phyloP scores from a whole-genome alignment of 192 early-diverging fungal species.

The Mortierella claussenii region DNA sequence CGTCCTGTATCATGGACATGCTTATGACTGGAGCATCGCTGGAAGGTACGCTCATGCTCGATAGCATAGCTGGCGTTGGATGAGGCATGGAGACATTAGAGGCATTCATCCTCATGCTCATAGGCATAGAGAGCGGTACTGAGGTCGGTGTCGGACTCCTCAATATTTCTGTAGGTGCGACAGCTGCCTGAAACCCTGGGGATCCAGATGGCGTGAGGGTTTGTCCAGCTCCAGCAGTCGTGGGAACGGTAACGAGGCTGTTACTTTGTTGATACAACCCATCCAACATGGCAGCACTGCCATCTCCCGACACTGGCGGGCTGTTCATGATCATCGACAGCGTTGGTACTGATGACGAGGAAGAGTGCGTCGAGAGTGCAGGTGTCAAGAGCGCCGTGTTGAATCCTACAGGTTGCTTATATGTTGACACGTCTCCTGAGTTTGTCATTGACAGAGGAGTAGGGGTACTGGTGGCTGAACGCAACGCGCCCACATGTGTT shows the following conservation, averaged over 20 bases:
- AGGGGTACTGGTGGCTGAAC: constrained; percentile 11
- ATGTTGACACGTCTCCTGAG: background rate
- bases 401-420: constrained; percentile 8
- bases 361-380: constrained; percentile 27
- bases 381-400: constrained; percentile 22
- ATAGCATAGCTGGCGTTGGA: constrained; percentile 12
- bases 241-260: background rate
- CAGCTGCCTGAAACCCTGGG: constrained; percentile 14
- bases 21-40: background rate
- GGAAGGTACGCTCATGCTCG: background rate
- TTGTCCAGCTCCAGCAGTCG: background rate
- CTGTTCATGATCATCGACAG: constrained; percentile 29
- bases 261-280: constrained; percentile 12
- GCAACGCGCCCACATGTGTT: background rate
- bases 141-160: constrained; percentile 16
- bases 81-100: constrained; percentile 3
- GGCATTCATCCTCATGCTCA: constrained; percentile 10
- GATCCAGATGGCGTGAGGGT: constrained; percentile 22
- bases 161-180: constrained; percentile 4
- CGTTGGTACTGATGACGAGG: constrained; percentile 21
- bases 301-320: constrained; percentile 7
- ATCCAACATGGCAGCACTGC: constrained; percentile 12
- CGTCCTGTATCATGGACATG: constrained; percentile 33
- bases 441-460: constrained; percentile 8
- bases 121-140: background rate